Evolutionary conservation across 2,329 filamentous ascomycete genomes (phyloP).

Genomic region (Aspergillus sp.): DNA sequence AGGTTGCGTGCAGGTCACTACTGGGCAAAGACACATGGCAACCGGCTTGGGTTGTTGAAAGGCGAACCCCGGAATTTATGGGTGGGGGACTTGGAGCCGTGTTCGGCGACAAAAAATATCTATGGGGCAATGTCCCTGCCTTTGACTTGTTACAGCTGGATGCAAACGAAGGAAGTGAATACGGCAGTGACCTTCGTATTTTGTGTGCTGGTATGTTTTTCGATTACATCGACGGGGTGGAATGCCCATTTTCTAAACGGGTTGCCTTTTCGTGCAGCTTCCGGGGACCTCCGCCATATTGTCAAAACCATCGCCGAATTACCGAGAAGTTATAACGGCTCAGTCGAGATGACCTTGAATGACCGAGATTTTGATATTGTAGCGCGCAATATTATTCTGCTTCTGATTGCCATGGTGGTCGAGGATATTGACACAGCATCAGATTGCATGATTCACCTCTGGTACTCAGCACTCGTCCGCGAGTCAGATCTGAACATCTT

Average conservation of each 20-base stretch:
- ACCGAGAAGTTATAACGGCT: conserved; percentile 26
- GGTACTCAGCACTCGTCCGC: conserved; percentile 46
- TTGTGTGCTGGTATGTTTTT: conserved; percentile 35
- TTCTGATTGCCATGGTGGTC: conserved; percentile 34
- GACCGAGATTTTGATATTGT: conserved; percentile 41
- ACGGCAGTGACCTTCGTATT: conserved; percentile 24
- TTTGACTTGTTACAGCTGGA: conserved; percentile 38
- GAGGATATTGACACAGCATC: conserved; percentile 20
- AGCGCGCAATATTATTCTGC: conserved; percentile 41
- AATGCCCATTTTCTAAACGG: no score
- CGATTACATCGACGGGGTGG: no score
- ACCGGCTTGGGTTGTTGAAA: conserved; percentile 1
- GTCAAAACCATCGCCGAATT: conserved; percentile 41
- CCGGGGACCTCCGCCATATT: conserved; percentile 47
- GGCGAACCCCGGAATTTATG: neutral
- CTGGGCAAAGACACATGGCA: conserved; percentile 6
- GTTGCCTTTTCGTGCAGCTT: conserved; percentile 31
- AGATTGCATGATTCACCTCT: conserved; percentile 45
- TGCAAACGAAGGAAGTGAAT: conserved; percentile 28
- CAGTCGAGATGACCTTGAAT: conserved; percentile 37
- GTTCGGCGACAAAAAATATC: conserved; percentile 27
- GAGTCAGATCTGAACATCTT: conserved; percentile 23
- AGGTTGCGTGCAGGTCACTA: neutral
- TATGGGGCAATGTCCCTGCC: conserved; percentile 48
- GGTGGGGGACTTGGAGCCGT: neutral